A percentile compares a stretch with the other conserved stretches of the same genome.
These are phyloP conservation scores for Pythium dissimile DNA, from an alignment of 352 stramenopile genomes.

Conservation along the genomic window DNA sequence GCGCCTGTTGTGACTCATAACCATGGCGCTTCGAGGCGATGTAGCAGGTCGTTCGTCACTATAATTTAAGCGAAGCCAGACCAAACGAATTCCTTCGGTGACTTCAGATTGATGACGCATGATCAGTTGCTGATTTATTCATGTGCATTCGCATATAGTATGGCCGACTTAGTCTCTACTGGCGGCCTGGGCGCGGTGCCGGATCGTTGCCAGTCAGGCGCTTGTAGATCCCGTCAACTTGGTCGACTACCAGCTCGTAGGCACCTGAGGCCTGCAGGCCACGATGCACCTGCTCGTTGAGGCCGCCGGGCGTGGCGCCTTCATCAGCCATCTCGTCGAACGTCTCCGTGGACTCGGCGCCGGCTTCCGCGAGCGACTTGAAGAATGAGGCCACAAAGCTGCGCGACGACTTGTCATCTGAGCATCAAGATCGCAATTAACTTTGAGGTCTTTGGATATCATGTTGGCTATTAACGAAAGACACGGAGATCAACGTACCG, in stretches of 20 bases:
- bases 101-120: background rate
- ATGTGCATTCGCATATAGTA: too few relatives aligned
- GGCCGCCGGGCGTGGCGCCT: constrained; percentile 68
- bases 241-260: constrained; percentile 78
- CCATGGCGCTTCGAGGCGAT: too few relatives aligned
- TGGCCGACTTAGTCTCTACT: too few relatives aligned
- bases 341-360: constrained; percentile 59
- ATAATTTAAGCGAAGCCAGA: constrained; percentile 15
- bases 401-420: constrained; percentile 64
- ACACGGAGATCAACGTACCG: constrained; percentile 37
- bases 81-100: background rate
- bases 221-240: constrained; percentile 82
- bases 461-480: too few relatives aligned
- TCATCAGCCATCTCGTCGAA: constrained; percentile 87
- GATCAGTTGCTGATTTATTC: too few relatives aligned
- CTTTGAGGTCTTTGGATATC: too few relatives aligned
- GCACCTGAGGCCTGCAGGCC: constrained; percentile 57
- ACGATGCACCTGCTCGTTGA: constrained; percentile 85
- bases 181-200: constrained; percentile 41
- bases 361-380: constrained; percentile 69
- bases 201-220: constrained; percentile 67
- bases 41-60: background rate
- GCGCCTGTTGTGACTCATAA: too few relatives aligned
- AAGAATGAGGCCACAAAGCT: constrained; percentile 85
- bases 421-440: background rate